Base-by-base conservation (phyloP, 2,329 filamentous ascomycete species). In the Tolypocladium nubicola region DNA sequence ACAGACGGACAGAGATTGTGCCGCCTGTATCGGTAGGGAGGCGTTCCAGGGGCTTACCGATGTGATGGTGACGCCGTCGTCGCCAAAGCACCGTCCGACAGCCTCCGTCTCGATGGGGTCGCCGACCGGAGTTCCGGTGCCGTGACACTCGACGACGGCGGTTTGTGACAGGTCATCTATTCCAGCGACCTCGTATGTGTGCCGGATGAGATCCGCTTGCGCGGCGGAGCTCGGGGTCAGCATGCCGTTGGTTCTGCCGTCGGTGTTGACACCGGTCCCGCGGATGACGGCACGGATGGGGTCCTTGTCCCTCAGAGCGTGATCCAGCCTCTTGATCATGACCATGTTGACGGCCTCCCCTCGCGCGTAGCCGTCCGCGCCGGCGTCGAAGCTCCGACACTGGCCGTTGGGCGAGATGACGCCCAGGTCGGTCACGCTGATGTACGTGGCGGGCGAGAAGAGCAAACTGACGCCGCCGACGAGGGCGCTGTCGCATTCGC, bases 361-460 rank as follows among this genome's bases (percentile, higher is more conserved):
- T 30, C 76, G 67, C 1, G 67, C 73, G 61, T 79, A 79, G 6
- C 79, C 74, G 60, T 70, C 63, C 1, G 66, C 70, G 0, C 64
- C 58, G 26, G 61, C 53, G 45, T 70, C 68, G 30, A 68, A 73
- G 16, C 63, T 64, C 47, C 61, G 64, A 23, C 63, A 71, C 10
- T 52, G 52, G 33, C 69, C 65, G 5, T 67, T 63, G 3, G 68
- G 64, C 1, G 58, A 59, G 4, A 64, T 52, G 13, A 61, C 54
- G 21, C 56, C 50, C 41, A 55, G 40, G 6, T 59, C 49, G 1
- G 56, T 52, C 54, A 63, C 58, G 5, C 52, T 40, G 2, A 57
- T 43, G 11, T 47, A 41, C 58, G 56, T 55, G 8, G 61, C 60
- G 2, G 62, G 65, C 14, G 56, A 59, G 9, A 65, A 47, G 5